Evolutionary conservation across 164 flowering plant species (phyloP), one percentile per base, ranked within the genome.

Genomic region (Hamamelis virginiana): DNA sequence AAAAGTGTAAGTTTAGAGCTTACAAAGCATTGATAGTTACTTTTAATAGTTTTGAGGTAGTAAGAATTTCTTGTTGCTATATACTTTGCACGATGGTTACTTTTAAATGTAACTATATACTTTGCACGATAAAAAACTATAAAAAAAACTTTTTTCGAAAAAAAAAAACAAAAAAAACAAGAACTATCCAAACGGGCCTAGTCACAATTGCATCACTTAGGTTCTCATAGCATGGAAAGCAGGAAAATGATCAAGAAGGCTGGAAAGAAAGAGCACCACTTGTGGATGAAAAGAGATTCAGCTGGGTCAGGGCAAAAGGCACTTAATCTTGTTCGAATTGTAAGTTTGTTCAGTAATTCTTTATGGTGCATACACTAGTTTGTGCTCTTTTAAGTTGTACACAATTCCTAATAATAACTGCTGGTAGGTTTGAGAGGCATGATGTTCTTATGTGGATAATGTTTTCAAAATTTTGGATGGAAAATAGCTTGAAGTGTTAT

Each of bases 301-400:
- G 82, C 91, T 77, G 85, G 84, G 38, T 86, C 97, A 65, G 97
- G 97, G 56, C 90, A 88, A 26, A 92, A 95, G 73, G 97, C 98
- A 53, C 81, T 88, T 56, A 80, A 84, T 78, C 96, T 92, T 69
- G 82, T 89, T 61, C 86, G 79, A 69, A 83, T 80, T 74, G 97
- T 92, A 80, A 75, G 89, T 78, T 65, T 69, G 9, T 22, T 16
- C 59, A 1, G 14, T 11, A 18, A 26, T 26, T 18, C 26, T 0
- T 63, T 61, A 59, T 62, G 10, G 43, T 59, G 26, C 0, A 6
- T 61, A 22, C 21, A 27, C 25, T 60, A 48, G 0, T 45, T 53
- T 45, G 28, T n/a, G 59, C 14, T 47, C 18, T 21, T n/a, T 50
- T 66, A 59, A n/a, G 18, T 27, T 50, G 58, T 47, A 22, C 19